phyloP scores from a whole-genome alignment of 2,329 filamentous ascomycete genomes.

The Fusarium setosum region DNA sequence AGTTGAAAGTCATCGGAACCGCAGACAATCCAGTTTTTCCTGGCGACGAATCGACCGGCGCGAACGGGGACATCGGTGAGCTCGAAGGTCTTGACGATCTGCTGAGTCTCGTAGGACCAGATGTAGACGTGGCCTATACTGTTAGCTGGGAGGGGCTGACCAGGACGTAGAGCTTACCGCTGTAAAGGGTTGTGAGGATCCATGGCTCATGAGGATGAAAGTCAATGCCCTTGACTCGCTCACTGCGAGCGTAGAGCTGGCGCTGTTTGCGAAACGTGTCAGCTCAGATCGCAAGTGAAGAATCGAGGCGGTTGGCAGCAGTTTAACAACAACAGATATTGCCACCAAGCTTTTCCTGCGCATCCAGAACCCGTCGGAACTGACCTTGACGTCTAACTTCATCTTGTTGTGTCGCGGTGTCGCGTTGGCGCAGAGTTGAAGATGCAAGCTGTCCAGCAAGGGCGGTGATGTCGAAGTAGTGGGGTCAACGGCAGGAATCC shows the following conservation, averaged over 20 bases:
- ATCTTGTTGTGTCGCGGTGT: conserved; percentile 46
- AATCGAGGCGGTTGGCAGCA: not conserved
- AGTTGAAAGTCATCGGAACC: conserved; percentile 92
- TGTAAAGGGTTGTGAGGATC: conserved; percentile 96
- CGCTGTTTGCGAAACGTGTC: conserved; percentile 49
- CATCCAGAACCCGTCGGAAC: conserved; percentile 25
- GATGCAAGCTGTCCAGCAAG: conserved; percentile 44
- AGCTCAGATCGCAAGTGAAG: conserved; percentile 35
- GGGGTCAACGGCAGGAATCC: conserved; percentile 42
- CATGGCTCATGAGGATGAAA: conserved; percentile 98
- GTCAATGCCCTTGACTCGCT: conserved; percentile 97
- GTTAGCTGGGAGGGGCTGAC: conserved; percentile 14
- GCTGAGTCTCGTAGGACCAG: conserved; percentile 97
- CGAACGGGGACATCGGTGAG: conserved; percentile 97
- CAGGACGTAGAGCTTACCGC: conserved; percentile 69
- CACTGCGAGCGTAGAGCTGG: conserved; percentile 77
- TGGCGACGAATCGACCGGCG: conserved; percentile 93
- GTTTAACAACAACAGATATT: not conserved
- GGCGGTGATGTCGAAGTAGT: conserved; percentile 45
- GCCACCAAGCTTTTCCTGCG: not conserved
- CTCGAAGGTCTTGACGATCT: conserved; percentile 98
- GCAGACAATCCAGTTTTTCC: conserved; percentile 99
- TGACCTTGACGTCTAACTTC: conserved; percentile 58
- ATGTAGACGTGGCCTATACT: conserved; percentile 92
- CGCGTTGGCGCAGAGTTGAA: conserved; percentile 41